phyloP scores from a whole-genome alignment of 805 yeast genomes.

The Yamadazyma sp. region DNA sequence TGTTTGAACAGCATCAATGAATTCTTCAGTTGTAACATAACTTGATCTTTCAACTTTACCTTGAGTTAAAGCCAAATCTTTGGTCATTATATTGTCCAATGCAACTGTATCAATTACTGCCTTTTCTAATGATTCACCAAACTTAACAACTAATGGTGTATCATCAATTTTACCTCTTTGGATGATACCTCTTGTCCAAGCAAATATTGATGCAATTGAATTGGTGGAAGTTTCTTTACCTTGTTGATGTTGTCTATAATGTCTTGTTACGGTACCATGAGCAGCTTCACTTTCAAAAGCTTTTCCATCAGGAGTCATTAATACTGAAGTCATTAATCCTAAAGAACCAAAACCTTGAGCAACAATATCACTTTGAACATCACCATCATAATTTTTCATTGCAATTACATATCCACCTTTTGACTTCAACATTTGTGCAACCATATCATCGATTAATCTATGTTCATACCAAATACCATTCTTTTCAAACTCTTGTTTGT shows the following conservation, averaged over 20 bases:
- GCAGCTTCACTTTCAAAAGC: slow-evolving; percentile 97
- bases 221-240: slow-evolving; percentile 97
- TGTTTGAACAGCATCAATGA: slow-evolving; percentile 74
- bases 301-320: slow-evolving; percentile 94
- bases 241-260: slow-evolving; percentile 91
- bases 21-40: slow-evolving; percentile 90
- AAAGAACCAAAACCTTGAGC: slow-evolving; percentile 98
- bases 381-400: slow-evolving; percentile 97
- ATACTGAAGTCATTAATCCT: slow-evolving; percentile 96
- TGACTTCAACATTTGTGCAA: slow-evolving; percentile 96
- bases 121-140: slow-evolving; percentile 74
- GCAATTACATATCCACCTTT: slow-evolving; percentile 95
- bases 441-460: slow-evolving; percentile 96
- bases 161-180: slow-evolving; percentile 89
- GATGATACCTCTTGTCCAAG: slow-evolving; percentile 92
- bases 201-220: slow-evolving; percentile 95
- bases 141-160: slow-evolving; percentile 80
- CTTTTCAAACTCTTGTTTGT: slow-evolving; percentile 68
- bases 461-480: slow-evolving; percentile 95
- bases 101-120: slow-evolving; percentile 86
- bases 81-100: slow-evolving; percentile 87
- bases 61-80: slow-evolving; percentile 87
- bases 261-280: slow-evolving; percentile 98
- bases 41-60: slow-evolving; percentile 81
- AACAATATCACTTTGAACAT: slow-evolving; percentile 92